Evolutionary conservation across 2,329 filamentous ascomycete genomes (phyloP).

Genomic region (Arachnomyces sp.): DNA sequence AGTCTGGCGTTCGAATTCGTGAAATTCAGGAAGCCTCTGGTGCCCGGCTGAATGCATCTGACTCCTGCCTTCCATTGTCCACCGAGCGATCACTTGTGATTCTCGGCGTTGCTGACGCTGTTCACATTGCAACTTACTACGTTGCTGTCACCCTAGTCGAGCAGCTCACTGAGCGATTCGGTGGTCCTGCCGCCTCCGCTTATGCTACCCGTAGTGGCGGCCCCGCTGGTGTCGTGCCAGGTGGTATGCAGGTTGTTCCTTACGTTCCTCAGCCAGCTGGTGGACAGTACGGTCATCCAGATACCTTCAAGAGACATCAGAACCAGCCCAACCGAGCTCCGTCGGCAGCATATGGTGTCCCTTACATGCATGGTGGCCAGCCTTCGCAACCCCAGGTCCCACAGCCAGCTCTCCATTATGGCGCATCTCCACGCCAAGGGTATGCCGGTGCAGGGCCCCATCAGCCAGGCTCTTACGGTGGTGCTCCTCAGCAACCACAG

Average conservation of each 20-base stretch:
- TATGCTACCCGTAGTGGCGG: constrained; percentile 93
- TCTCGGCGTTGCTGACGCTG: constrained; percentile 93
- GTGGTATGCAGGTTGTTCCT: constrained; percentile 98
- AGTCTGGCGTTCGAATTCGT: constrained; percentile 88
- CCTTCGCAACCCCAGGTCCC: constrained; percentile 45
- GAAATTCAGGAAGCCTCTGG: constrained; percentile 98
- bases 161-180: constrained; percentile 93
- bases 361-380: constrained; percentile 63
- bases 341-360: constrained; percentile 61
- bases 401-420: constrained; percentile 73
- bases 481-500: constrained; percentile 50
- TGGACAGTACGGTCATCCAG: constrained; percentile 84
- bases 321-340: constrained; percentile 67
- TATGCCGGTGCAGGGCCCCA: constrained; percentile 77
- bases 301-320: constrained; percentile 71
- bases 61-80: constrained; percentile 86
- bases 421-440: constrained; percentile 61
- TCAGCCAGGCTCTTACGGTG: constrained; percentile 62
- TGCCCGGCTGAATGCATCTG: constrained; percentile 90
- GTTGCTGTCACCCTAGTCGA: constrained; percentile 96
- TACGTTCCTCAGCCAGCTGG: constrained; percentile 90
- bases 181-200: constrained; percentile 90
- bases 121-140: constrained; percentile 98
- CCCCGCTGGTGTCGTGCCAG: constrained; percentile 85
- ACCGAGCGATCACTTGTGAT: constrained; percentile 97